These are phyloP conservation scores for Cotoneaster glaucophyllus DNA, from an alignment of 306 rosid species.

Conservation along the genomic window DNA sequence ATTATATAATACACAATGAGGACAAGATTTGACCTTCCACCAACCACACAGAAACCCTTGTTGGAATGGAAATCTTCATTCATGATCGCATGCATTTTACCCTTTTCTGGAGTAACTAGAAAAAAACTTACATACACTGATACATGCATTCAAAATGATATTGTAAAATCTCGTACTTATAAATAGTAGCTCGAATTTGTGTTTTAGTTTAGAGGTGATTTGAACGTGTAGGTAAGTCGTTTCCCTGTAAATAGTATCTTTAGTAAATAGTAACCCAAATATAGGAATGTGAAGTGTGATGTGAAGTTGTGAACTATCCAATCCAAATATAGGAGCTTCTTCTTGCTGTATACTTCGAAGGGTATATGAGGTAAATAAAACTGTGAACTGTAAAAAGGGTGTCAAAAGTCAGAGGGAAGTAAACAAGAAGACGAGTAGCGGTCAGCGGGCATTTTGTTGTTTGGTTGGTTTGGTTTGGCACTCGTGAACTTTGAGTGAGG, in stretches of 20 bases:
- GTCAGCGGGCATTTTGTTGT: neutral
- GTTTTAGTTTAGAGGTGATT: neutral
- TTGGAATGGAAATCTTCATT: conserved; percentile 10
- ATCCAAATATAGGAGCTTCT: neutral
- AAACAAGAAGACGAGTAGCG: neutral
- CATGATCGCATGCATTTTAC: neutral
- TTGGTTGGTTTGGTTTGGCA: neutral
- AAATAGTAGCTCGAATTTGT: too few relatives aligned
- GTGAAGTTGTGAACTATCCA: neutral
- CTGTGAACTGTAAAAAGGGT: neutral
- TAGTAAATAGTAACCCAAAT: neutral
- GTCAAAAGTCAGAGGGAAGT: neutral
- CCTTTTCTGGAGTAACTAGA: neutral
- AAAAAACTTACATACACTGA: too few relatives aligned
- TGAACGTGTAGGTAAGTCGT: neutral
- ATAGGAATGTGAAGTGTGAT: neutral
- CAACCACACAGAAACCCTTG: conserved; percentile 13
- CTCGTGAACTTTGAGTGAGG: neutral
- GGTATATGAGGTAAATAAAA: neutral
- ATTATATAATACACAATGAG: neutral
- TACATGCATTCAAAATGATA: too few relatives aligned
- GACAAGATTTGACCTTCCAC: conserved; percentile 47
- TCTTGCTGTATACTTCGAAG: neutral
- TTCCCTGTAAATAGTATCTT: too few relatives aligned
- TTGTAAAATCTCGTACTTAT: too few relatives aligned